phyloP scores from a whole-genome alignment of 371 early-diverging fungal species.

The Mucor lusitanicus region DNA sequence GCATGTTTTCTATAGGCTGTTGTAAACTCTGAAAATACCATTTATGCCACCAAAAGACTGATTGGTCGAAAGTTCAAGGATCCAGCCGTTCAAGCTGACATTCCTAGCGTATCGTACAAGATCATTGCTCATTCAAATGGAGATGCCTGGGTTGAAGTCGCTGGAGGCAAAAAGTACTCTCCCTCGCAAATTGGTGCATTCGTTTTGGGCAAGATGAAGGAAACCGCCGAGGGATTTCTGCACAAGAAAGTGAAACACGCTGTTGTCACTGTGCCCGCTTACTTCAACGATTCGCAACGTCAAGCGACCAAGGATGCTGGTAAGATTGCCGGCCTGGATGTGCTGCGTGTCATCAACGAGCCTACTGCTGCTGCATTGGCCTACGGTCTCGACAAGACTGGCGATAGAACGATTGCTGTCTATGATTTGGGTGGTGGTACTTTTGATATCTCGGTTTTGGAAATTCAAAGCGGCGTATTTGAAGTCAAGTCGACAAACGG shows the following conservation, averaged over 20 bases:
- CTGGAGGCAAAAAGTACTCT: constrained; percentile 88
- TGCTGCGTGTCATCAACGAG: constrained; percentile 98
- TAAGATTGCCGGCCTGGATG: constrained; percentile 94
- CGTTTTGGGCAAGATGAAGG: constrained; percentile 96
- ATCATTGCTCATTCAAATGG: constrained; percentile 90
- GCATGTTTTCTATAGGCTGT: constrained; percentile 56
- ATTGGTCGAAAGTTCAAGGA: constrained; percentile 95
- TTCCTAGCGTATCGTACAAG: constrained; percentile 87
- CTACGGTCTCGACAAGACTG: constrained; percentile 95
- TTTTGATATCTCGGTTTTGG: constrained; percentile 96
- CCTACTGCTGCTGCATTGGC: constrained; percentile 99
- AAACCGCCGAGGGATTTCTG: constrained; percentile 86
- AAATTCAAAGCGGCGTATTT: constrained; percentile 94
- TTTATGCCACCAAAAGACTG: constrained; percentile 94
- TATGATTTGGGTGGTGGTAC: constrained; percentile 98
- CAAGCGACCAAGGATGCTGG: constrained; percentile 99
- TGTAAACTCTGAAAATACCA: constrained; percentile 89
- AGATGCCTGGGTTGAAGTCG: constrained; percentile 93
- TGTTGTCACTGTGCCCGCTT: constrained; percentile 85
- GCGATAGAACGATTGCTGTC: constrained; percentile 80
- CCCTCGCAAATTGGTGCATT: constrained; percentile 96
- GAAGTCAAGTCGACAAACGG: constrained; percentile 95
- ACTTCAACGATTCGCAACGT: constrained; percentile 96
- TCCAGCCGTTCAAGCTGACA: constrained; percentile 80
- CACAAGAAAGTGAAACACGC: constrained; percentile 88